phyloP scores from a whole-genome alignment of 129 eudicot species.

The Gnaphalium uliginosum region DNA sequence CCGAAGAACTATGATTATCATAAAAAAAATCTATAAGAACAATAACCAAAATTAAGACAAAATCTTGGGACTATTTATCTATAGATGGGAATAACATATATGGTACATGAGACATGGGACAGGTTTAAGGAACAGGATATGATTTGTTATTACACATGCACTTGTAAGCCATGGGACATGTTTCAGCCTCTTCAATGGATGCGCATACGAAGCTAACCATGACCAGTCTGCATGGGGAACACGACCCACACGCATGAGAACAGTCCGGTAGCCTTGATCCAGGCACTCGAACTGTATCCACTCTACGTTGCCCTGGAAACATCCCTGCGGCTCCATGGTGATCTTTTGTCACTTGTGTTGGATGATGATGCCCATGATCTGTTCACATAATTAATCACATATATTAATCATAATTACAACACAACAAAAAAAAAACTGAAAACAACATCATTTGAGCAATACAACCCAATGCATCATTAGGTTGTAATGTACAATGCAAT shows the following conservation, averaged over 20 bases:
- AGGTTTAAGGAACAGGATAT: slow-evolving; percentile 74
- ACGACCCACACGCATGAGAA: slow-evolving; percentile 93
- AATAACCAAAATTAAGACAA: slow-evolving; percentile 24
- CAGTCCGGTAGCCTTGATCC: slow-evolving; percentile 94
- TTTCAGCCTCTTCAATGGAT: slow-evolving; percentile 92
- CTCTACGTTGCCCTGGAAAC: slow-evolving; percentile 34
- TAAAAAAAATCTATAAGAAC: background rate
- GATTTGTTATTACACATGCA: slow-evolving; percentile 96
- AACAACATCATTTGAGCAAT: background rate
- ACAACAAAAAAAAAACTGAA: background rate
- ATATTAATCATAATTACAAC: slow-evolving; percentile 1
- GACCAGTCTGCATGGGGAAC: slow-evolving; percentile 84
- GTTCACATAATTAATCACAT: background rate
- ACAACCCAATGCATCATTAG: slow-evolving; percentile 13
- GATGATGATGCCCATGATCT: slow-evolving; percentile 52
- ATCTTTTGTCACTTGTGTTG: slow-evolving; percentile 26
- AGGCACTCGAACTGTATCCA: slow-evolving; percentile 59
- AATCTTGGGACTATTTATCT: slow-evolving; percentile 30
- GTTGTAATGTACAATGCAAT: background rate
- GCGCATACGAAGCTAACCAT: slow-evolving; percentile 97
- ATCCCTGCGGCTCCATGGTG: slow-evolving; percentile 13
- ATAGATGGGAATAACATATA: slow-evolving; percentile 24
- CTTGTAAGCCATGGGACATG: slow-evolving; percentile 95
- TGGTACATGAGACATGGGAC: background rate
- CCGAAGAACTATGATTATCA: slow-evolving; percentile 19